Evolutionary conservation across 805 yeast genomes (phyloP).

Genomic region (Candida hungchunana): DNA sequence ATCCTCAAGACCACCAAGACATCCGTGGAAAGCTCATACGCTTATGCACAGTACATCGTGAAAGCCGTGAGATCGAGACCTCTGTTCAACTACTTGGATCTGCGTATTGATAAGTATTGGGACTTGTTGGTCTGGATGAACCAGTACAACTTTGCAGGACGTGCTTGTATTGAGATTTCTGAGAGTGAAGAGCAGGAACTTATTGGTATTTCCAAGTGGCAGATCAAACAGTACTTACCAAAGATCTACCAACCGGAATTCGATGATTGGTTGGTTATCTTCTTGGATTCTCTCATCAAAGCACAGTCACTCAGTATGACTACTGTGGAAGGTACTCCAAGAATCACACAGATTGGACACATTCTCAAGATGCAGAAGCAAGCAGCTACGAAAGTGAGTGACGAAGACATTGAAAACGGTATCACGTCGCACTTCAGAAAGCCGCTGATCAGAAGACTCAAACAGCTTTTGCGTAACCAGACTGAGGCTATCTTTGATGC

Average conservation of each 20-base stretch:
- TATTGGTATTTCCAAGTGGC: constrained; percentile 64
- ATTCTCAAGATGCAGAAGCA: constrained; percentile 39
- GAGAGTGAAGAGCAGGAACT: constrained; percentile 35
- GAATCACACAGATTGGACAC: constrained; percentile 66
- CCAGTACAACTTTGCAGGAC: constrained; percentile 79
- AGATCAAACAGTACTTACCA: constrained; percentile 70
- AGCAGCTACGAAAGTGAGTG: constrained; percentile 24
- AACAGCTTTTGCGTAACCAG: constrained; percentile 63
- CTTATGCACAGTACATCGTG: constrained; percentile 80
- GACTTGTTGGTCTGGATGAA: constrained; percentile 96
- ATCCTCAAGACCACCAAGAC: constrained; percentile 70
- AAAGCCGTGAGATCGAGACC: constrained; percentile 78
- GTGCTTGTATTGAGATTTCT: constrained; percentile 38
- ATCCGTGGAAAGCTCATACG: constrained; percentile 82
- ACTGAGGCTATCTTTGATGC: constrained; percentile 68
- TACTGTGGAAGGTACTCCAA: constrained; percentile 43
- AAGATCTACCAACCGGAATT: constrained; percentile 73
- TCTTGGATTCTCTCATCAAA: constrained; percentile 64
- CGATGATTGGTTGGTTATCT: constrained; percentile 78
- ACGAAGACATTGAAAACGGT: constrained; percentile 39
- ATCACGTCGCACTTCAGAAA: constrained; percentile 54
- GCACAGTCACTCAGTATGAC: constrained; percentile 37
- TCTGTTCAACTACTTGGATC: constrained; percentile 75
- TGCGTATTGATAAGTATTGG: constrained; percentile 78
- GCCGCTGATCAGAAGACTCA: constrained; percentile 63